These are phyloP conservation scores for Fusarium dlaminii DNA, from an alignment of 2,329 filamentous ascomycete genomes.

Conservation along the genomic window DNA sequence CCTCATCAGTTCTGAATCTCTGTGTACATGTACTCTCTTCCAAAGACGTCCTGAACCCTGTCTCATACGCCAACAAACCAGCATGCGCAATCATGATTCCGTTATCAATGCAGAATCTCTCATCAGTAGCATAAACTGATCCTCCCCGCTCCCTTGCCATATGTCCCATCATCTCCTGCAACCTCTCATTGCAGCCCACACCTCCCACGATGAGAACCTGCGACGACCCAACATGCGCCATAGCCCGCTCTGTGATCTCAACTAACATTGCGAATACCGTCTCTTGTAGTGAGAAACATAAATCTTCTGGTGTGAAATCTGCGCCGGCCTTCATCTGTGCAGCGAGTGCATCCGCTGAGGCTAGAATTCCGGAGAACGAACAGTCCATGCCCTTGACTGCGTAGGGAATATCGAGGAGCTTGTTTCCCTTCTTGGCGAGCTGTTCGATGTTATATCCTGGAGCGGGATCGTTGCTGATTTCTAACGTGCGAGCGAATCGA, in stretches of 20 bases:
- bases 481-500: conserved; percentile 89
- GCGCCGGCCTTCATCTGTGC: conserved; percentile 65
- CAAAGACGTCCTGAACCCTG: conserved; percentile 79
- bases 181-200: conserved; percentile 91
- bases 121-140: conserved; percentile 92
- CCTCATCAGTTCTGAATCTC: conserved; percentile 83
- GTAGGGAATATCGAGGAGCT: conserved; percentile 88
- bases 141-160: conserved; percentile 93
- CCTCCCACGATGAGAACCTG: conserved; percentile 96
- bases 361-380: conserved; percentile 92
- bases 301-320: conserved; percentile 80
- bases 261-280: conserved; percentile 97
- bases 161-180: conserved; percentile 98
- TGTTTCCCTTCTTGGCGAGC: conserved; percentile 78
- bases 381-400: conserved; percentile 99
- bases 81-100: conserved; percentile 99
- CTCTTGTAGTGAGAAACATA: conserved; percentile 96
- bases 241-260: conserved; percentile 97
- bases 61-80: conserved; percentile 84
- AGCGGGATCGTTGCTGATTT: conserved; percentile 94
- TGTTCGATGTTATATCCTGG: conserved; percentile 99
- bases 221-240: conserved; percentile 92
- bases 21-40: conserved; percentile 88
- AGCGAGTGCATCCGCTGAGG: conserved; percentile 82
- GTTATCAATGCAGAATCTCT: conserved; percentile 98